Conservation (phyloP, 2,329 filamentous ascomycete species). For the Aspergillus aculeatinus region DNA sequence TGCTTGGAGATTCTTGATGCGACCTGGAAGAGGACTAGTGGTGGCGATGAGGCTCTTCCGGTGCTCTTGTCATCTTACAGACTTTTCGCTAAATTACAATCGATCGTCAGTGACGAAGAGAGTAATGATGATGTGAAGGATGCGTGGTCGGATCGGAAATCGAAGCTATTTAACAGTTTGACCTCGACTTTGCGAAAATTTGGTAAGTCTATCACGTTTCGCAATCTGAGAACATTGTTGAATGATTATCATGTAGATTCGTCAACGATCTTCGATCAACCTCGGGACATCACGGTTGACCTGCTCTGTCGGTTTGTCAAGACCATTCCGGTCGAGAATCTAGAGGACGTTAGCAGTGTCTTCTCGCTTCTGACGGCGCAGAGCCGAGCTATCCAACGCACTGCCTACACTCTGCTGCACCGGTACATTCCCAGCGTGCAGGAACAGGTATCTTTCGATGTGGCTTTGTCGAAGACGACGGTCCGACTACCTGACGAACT, state of each 20-base stretch:
- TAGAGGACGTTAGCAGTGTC: conserved; percentile 66
- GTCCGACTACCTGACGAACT: conserved; percentile 80
- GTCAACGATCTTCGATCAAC: conserved; percentile 59
- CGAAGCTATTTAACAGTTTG: conserved; percentile 58
- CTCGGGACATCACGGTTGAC: conserved; percentile 72
- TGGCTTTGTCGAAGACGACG: conserved; percentile 52
- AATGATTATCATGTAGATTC: conserved; percentile 36
- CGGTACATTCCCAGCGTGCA: conserved; percentile 74
- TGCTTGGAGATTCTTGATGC: conserved; percentile 58
- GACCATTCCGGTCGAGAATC: conserved; percentile 60
- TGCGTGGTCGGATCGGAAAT: conserved; percentile 62
- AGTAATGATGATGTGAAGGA: conserved; percentile 85
- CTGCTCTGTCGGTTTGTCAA: conserved; percentile 69
- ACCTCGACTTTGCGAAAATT: conserved; percentile 43
- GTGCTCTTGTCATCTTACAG: conserved; percentile 71
- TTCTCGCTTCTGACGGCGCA: conserved; percentile 75
- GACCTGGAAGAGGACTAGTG: conserved; percentile 55
- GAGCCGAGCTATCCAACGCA: conserved; percentile 72
- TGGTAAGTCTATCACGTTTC: conserved; percentile 30
- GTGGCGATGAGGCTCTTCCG: conserved; percentile 56
- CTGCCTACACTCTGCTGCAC: conserved; percentile 78
- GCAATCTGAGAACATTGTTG: not conserved
- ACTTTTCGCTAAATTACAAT: conserved; percentile 63
- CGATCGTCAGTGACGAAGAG: conserved; percentile 56
- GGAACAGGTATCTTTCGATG: conserved; percentile 78